Base-by-base conservation (phyloP, 2,329 filamentous ascomycete genomes). In the Aspergillus sp. region DNA sequence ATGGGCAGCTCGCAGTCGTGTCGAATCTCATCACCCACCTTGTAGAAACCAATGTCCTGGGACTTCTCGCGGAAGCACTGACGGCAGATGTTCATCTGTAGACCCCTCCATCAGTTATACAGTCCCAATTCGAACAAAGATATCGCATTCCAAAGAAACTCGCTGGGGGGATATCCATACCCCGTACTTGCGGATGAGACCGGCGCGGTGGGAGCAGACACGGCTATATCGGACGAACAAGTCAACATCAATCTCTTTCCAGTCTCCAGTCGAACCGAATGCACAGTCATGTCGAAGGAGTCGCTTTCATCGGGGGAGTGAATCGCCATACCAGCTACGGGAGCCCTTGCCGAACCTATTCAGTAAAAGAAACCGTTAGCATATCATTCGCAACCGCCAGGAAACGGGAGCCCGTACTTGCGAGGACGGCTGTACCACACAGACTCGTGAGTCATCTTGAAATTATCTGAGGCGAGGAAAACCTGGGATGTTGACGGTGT, bases 111-210 rank as follows among this genome's bases (percentile, higher is more conserved):
- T 59, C 53, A 58, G 54, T 48, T 36, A 58, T 56, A 53, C 38
- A 40, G 17, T 47, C 50, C 43, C 25, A 45, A 21, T 43, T 19
- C 16, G 21, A 40, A 25, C 29, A 11, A 19, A 38, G 38, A 32
- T 16, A 32, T 36, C 14, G 3, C 21, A 21, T 47, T 9, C 23
- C 5, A 21, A 20, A 14, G 10, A 20, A 32, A 49, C 16, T 44
- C 23, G 29, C 9, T 45, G 29, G 32, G 25, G 11, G 25, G 25
- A 29, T 29, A 50, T 60, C 53, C 69, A 67, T 71, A 73, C 70
- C 73, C 94, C 93, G 83, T 99, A 99, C 84, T 99, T 99, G 84
- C 94, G 92, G 87, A 99, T 96, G 69, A 99, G 87, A 95, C 94
- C 94, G 74, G 94, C 93, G 76, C 85, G 87, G 89, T 99, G 93